phyloP scores from a whole-genome alignment of 495 filamentous ascomycete genomes.

The Annulohypoxylon moriforme region DNA sequence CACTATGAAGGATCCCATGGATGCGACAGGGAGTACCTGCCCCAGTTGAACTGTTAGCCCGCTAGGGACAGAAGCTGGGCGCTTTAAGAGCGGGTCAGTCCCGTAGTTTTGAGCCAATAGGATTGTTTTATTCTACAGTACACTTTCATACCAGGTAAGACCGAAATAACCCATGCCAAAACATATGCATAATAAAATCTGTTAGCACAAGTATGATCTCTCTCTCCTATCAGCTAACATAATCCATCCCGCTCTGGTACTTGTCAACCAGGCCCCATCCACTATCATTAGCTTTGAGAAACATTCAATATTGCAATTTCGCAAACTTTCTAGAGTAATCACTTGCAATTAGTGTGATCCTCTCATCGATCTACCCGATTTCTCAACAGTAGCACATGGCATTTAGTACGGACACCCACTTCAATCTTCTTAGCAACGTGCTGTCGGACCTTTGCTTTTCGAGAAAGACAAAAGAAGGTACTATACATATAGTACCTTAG shows the following conservation, averaged over 20 bases:
- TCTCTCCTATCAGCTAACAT: constrained; percentile 11
- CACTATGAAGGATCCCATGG: constrained; percentile 20
- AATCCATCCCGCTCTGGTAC: constrained; percentile 33
- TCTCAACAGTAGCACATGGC: constrained; percentile 18
- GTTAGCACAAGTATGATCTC: constrained; percentile 22
- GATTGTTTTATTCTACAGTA: constrained; percentile 18
- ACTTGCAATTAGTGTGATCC: constrained; percentile 12
- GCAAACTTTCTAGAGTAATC: background rate
- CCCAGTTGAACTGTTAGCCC: constrained; percentile 30
- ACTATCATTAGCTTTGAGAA: constrained; percentile 19
- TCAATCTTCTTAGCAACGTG: background rate
- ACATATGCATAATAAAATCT: constrained; percentile 24
- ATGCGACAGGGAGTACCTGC: constrained; percentile 27
- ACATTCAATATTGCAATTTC: constrained; percentile 34
- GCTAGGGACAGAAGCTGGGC: constrained; percentile 30
- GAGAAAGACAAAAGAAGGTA: background rate
- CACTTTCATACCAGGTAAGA: constrained; percentile 24
- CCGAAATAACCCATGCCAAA: constrained; percentile 25
- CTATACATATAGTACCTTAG: background rate
- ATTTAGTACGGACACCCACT: background rate
- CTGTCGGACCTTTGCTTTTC: background rate
- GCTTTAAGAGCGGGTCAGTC: constrained; percentile 25
- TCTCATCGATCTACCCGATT: constrained; percentile 3
- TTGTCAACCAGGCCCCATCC: constrained; percentile 3
- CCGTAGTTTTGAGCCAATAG: constrained; percentile 19